Base-by-base conservation (phyloP, 495 filamentous ascomycete genomes). In the Thermochaetoides thermophila region DNA sequence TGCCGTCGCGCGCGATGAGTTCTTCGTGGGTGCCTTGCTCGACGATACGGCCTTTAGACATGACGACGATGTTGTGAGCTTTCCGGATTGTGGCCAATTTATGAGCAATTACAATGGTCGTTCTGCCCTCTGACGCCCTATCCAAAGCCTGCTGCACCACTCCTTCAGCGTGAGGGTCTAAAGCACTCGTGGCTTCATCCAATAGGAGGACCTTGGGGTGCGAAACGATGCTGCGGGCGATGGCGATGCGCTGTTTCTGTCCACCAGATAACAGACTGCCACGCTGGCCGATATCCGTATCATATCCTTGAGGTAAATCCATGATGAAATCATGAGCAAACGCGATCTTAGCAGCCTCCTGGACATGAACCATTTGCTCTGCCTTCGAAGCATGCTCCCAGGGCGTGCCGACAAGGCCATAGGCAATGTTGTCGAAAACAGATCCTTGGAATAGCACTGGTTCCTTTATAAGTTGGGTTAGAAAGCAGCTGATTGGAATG, bases 61-160 rank as follows among this genome's bases (percentile, higher is more conserved):
- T 66, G 42, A 81, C 68, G 31, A 78, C 72, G 23, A 84, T 85
- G 17, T 66, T 60, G 55, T 84, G 72, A 0, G 77, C 77, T 35
- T 73, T 71, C 11, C 64, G 57, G 16, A 85, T 76, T 6, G 80
- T 82, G 6, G 62, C 55, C 7, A 84, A 53, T 12, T 75, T 61
- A 56, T 85, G 80, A 4, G 71, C 71, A 15, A 86, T 78, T n/a
- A 78, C 71, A 18, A 87, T 76, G 0, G 77, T 84, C 2, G 81
- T 87, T 34, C 78, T 69, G 1, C 69, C 70, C 29, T 68, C 61
- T 0, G 76, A 60, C 43, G 73, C 77, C 25, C 60, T 57, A 31
- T 80, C 68, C 11, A 86, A 60, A 2, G 73, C 69, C 10, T 69
- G 63, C 52, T 85, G 76, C 12, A 86, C 66, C 3, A 72, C 59